Evolutionary conservation across 2,329 filamentous ascomycete genomes (phyloP).

Genomic region (Cladophialophora chaetospira): DNA sequence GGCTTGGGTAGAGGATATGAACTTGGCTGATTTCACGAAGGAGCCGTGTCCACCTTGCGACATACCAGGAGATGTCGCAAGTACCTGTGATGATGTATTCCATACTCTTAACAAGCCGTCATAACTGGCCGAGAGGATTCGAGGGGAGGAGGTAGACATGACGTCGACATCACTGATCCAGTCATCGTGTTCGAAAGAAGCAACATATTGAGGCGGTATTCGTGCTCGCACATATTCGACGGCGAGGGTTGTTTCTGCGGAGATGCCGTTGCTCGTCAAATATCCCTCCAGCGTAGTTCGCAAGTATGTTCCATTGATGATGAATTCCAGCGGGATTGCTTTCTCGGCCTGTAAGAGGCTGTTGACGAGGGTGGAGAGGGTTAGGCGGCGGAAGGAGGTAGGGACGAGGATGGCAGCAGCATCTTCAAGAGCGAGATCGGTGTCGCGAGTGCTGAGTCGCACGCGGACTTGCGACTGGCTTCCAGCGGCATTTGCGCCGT

Average conservation of each 20-base stretch:
- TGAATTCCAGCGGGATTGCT: slow-evolving; percentile 73
- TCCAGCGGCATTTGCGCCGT: not conserved
- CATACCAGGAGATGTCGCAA: slow-evolving; percentile 71
- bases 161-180: slow-evolving; percentile 91
- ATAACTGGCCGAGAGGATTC: slow-evolving; percentile 89
- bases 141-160: slow-evolving; percentile 64
- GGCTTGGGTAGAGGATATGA: slow-evolving; percentile 74
- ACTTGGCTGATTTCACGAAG: slow-evolving; percentile 79
- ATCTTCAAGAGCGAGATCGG: slow-evolving; percentile 56
- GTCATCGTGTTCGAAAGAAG: slow-evolving; percentile 95
- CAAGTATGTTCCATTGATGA: slow-evolving; percentile 91
- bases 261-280: slow-evolving; percentile 81
- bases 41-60: slow-evolving; percentile 72
- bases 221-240: slow-evolving; percentile 93
- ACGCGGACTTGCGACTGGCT: slow-evolving; percentile 53
- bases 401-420: slow-evolving; percentile 60
- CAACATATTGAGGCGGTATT: slow-evolving; percentile 83
- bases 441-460: slow-evolving; percentile 55
- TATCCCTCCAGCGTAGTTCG: slow-evolving; percentile 89
- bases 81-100: slow-evolving; percentile 82
- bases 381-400: slow-evolving; percentile 58
- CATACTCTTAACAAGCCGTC: slow-evolving; percentile 87
- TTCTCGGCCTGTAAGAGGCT: slow-evolving; percentile 59
- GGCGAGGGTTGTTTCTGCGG: slow-evolving; percentile 80
- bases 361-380: slow-evolving; percentile 65